These are phyloP conservation scores for Trichoderma gracile DNA, from an alignment of 2,329 filamentous ascomycete genomes.

Conservation along the genomic window DNA sequence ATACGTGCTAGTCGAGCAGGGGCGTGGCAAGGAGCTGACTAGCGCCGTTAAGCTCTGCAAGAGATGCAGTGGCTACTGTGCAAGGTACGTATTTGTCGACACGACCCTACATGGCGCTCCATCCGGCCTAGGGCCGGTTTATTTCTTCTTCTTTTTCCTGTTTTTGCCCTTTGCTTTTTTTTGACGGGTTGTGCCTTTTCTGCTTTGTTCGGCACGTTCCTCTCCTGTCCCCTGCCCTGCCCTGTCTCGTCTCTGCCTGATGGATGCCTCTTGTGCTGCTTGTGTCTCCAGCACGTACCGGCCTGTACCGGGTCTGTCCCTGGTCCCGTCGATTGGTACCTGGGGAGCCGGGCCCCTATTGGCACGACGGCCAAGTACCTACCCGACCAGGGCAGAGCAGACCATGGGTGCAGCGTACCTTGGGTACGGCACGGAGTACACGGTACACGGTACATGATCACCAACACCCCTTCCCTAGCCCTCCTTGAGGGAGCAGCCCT, in stretches of 20 bases:
- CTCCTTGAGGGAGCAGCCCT: constrained; percentile 32
- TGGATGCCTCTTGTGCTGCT: background rate
- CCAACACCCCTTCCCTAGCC: constrained; percentile 4
- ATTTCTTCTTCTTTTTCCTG: background rate
- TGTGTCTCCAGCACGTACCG: constrained; percentile 10
- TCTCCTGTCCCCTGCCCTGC: background rate
- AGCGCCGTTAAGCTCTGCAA: constrained; percentile 96
- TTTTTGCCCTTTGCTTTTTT: background rate
- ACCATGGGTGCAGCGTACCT: background rate
- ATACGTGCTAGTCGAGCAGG: constrained; percentile 91
- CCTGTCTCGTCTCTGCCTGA: constrained; percentile 15
- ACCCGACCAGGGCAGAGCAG: background rate
- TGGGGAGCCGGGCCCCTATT: constrained; percentile 6
- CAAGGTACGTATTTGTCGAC: constrained; percentile 62
- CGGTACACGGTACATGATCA: constrained; percentile 1
- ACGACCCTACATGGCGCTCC: constrained; percentile 24
- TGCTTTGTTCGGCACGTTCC: constrained; percentile 8
- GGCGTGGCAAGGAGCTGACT: constrained; percentile 90
- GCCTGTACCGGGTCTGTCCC: background rate
- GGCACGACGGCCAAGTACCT: background rate
- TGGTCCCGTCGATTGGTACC: background rate
- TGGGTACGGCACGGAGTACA: background rate
- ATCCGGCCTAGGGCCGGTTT: constrained; percentile 14
- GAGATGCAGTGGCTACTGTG: constrained; percentile 86
- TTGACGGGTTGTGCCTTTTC: too few relatives aligned